Base-by-base conservation (phyloP, 108 stramenopile genomes). In the Chaetoceros tenuissimus region DNA sequence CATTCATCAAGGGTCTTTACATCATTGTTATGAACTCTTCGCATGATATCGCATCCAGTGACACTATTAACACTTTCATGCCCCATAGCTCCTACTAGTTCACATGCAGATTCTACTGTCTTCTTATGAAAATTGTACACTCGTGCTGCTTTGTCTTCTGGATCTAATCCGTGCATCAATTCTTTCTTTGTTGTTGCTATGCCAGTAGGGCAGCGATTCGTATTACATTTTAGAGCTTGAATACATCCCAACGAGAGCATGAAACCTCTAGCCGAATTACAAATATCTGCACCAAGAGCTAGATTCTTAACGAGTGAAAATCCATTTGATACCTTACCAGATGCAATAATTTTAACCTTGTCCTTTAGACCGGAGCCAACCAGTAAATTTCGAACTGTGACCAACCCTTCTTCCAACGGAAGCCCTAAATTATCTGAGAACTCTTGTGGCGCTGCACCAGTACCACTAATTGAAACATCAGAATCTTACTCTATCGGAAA, bases 371-470 rank as follows among this genome's bases (percentile, higher is more conserved):
- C 93, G 3, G 75, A 84, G 18, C 93, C 93, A 0, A 65, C 73
- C 20, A 94, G 71, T 19, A 85, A 51, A 46, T 80, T 72, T 26
- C 79, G 76, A 25, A 73, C 80, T 19, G 90, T 66, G 18, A 62
- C 53, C 19, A 94, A 55, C n/a, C 84, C 94, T 40, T 92, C 90
- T n/a, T 60, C 65, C 31, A 94, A 71, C 0, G 94, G 89, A 24
- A 71, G 66, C 28, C 94, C 94, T 26, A 94, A 59, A 16, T 67
- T 69, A 57, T 94, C 82, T 21, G 72, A 75, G 50, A 87, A 92
- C 50, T 94, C 93, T 0, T 88, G 89, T 24, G 94, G 94, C 43
- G 94, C 94, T 24, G 94, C 94, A 20, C 94, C 94, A 8, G 94
- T 94, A 7, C 94, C 94, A 7, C 94, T n/a, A n/a, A n/a, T n/a